Evolutionary conservation across 352 stramenopile species (phyloP).

Genomic region (Hyaloperonospora brassicae): DNA sequence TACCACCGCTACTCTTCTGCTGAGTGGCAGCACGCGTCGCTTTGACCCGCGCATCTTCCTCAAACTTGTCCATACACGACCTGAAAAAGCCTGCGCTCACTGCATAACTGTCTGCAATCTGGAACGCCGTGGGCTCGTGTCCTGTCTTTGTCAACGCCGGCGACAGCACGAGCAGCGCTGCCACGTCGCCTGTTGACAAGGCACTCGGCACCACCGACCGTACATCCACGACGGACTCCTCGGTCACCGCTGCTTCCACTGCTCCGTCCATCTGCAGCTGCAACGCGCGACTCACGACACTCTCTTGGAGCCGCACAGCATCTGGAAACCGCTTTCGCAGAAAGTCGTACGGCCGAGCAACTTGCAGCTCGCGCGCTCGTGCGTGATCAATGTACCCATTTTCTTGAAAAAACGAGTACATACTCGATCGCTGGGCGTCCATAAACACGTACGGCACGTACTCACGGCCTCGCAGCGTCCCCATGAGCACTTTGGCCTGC

Average conservation of each 20-base stretch:
- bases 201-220: conserved; percentile 52
- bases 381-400: conserved; percentile 71
- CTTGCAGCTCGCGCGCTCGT: conserved; percentile 49
- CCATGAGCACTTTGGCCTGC: conserved; percentile 43
- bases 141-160: conserved; percentile 24
- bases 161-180: conserved; percentile 44
- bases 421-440: conserved; percentile 55
- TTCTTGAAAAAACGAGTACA: conserved; percentile 83
- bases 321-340: conserved; percentile 63
- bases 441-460: conserved; percentile 79
- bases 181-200: conserved; percentile 35
- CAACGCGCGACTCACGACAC: conserved; percentile 52
- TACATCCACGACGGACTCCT: conserved; percentile 57
- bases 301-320: conserved; percentile 52
- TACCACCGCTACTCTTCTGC: conserved; percentile 19
- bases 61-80: conserved; percentile 37
- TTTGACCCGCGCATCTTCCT: conserved; percentile 38
- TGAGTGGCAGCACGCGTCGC: conserved; percentile 29
- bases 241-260: conserved; percentile 63
- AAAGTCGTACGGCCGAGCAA: conserved; percentile 63
- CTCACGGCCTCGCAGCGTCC: conserved; percentile 54
- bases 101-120: conserved; percentile 50
- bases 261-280: conserved; percentile 62
- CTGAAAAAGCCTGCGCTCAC: conserved; percentile 55
- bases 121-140: conserved; percentile 27